Percentiles rank a stretch among this genome's conserved stretches.
Evolutionary conservation across 1,284 basidiomycete species (phyloP).

Genomic region (Phylloporus sp.): DNA sequence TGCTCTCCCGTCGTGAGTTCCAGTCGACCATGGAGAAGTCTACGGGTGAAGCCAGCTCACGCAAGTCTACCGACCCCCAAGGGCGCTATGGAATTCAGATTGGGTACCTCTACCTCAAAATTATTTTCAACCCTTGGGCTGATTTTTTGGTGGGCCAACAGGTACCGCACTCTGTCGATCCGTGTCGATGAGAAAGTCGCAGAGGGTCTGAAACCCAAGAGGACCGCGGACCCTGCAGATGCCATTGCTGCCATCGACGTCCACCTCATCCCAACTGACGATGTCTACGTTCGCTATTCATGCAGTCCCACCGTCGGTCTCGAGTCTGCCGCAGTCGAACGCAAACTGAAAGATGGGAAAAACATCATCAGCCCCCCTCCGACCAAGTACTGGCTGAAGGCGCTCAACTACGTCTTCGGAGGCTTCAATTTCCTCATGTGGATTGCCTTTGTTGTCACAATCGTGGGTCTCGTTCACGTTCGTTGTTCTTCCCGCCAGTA

Average conservation of each 20-base stretch:
- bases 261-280: constrained; percentile 46
- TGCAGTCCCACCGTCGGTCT: constrained; percentile 49
- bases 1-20: not conserved
- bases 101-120: constrained; percentile 14
- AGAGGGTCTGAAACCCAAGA: constrained; percentile 14
- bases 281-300: constrained; percentile 49
- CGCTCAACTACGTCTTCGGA: constrained; percentile 55
- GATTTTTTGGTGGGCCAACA: constrained; percentile 13
- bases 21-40: constrained; percentile 28
- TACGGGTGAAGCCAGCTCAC: not conserved
- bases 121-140: not conserved
- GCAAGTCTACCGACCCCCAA: constrained; percentile 19
- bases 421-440: constrained; percentile 59
- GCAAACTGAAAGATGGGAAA: constrained; percentile 47
- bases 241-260: constrained; percentile 51
- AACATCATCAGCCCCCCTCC: constrained; percentile 54
- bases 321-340: constrained; percentile 45
- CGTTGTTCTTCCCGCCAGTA: constrained; percentile 13
- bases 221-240: constrained; percentile 39
- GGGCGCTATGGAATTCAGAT: constrained; percentile 39
- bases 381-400: constrained; percentile 51
- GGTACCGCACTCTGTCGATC: constrained; percentile 49
- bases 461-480: constrained; percentile 35
- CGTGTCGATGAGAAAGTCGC: constrained; percentile 41
- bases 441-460: constrained; percentile 51